Evolutionary conservation across 78 protist genomes (phyloP).

Genomic region (Anaeramoeba flamelloides): DNA sequence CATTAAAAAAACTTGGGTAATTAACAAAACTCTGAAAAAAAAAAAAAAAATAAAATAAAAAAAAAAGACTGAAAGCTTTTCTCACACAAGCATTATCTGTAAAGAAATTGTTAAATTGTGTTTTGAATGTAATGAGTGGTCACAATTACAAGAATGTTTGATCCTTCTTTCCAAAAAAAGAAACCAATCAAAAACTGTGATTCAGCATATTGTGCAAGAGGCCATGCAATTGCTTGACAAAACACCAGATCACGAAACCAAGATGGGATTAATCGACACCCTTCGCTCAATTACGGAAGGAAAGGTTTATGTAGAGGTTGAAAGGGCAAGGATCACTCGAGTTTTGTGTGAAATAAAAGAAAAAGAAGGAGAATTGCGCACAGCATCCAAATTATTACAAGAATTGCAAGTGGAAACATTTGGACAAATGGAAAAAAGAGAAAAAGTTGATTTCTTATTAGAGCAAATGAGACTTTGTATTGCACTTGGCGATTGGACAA

Average conservation of each 20-base stretch:
- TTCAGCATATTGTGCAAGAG: constrained; percentile 19
- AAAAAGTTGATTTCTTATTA: constrained; percentile 50
- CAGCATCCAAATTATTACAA: constrained; percentile 43
- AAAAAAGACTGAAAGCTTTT: no score
- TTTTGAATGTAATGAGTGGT: constrained; percentile 11
- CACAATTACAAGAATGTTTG: neutral
- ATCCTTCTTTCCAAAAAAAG: constrained; percentile 20
- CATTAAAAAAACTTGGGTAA: no score
- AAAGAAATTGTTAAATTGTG: constrained; percentile 14
- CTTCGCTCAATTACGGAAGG: constrained; percentile 22
- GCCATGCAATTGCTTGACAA: constrained; percentile 1
- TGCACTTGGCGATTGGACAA: constrained; percentile 35
- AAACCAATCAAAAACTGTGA: no score
- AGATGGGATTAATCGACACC: constrained; percentile 24
- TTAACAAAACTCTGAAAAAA: no score
- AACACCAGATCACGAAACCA: neutral
- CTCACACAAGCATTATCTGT: no score
- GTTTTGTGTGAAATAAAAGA: constrained; percentile 39
- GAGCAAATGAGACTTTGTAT: constrained; percentile 49
- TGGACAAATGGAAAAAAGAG: constrained; percentile 54
- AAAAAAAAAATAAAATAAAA: no score
- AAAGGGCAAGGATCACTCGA: constrained; percentile 50
- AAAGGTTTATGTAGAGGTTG: constrained; percentile 51
- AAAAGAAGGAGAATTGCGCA: constrained; percentile 39
- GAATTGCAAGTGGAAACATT: constrained; percentile 62